Percentiles rank a stretch among this genome's conserved stretches.
These are phyloP conservation scores for Lactifluus echinatus DNA, from an alignment of 768 basidiomycete species.

Conservation along the genomic window DNA sequence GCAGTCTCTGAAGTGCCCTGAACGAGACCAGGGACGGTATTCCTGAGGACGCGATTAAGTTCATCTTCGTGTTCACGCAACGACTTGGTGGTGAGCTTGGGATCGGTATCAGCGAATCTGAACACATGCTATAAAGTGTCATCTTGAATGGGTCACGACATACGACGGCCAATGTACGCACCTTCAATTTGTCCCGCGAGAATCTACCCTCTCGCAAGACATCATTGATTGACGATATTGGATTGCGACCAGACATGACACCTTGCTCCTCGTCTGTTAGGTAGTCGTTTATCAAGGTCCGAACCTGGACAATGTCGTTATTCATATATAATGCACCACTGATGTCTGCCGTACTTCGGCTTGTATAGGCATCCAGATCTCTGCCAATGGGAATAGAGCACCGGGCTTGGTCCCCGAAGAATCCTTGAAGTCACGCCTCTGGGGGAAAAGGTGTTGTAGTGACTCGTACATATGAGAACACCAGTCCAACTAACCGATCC, in stretches of 20 bases:
- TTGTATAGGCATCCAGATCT: constrained; percentile 85
- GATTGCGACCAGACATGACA: constrained; percentile 69
- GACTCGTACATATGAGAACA: not conserved
- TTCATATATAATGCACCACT: not conserved
- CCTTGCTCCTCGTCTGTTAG: constrained; percentile 87
- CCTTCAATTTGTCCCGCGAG: constrained; percentile 72
- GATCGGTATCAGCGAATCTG: constrained; percentile 86
- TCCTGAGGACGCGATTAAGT: constrained; percentile 71
- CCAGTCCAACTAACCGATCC: constrained; percentile 59
- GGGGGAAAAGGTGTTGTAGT: constrained; percentile 3
- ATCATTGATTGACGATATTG: constrained; percentile 90
- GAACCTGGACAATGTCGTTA: constrained; percentile 46
- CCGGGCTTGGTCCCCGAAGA: constrained; percentile 69
- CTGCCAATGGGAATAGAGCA: constrained; percentile 70
- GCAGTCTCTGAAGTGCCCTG: constrained; percentile 55
- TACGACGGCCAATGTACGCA: constrained; percentile 23
- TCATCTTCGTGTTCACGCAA: constrained; percentile 78
- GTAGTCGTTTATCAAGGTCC: constrained; percentile 78
- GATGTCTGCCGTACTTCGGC: constrained; percentile 57
- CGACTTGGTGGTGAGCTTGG: constrained; percentile 55
- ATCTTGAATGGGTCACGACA: not conserved
- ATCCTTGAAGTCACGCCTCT: constrained; percentile 91
- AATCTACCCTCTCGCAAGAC: constrained; percentile 79
- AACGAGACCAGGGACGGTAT: constrained; percentile 91
- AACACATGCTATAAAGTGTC: constrained; percentile 57